These are phyloP conservation scores for Herpetospermum pedunculosum DNA, from an alignment of 306 rosid species.

Conservation along the genomic window DNA sequence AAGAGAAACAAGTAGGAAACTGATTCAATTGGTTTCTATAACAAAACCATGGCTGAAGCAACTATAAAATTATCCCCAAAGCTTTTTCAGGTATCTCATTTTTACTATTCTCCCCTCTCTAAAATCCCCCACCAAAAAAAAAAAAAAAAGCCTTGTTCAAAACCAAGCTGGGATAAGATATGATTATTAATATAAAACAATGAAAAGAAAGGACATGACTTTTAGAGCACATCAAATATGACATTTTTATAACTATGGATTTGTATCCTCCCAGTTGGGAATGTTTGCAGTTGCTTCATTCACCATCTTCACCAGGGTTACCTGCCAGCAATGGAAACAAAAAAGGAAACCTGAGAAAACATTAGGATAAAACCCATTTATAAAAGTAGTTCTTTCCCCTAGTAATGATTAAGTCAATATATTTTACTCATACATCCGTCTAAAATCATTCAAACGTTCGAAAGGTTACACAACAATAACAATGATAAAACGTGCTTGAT, in stretches of 20 bases:
- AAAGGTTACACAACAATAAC: background rate
- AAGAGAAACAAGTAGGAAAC: background rate
- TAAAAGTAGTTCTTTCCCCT: background rate
- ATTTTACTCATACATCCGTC: background rate
- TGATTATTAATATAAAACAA: background rate
- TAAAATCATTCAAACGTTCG: background rate
- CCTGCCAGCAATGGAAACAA: background rate
- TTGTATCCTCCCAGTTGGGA: conserved; percentile 57
- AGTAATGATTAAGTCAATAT: background rate
- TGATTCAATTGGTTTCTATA: background rate
- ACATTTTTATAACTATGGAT: background rate
- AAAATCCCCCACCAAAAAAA: background rate
- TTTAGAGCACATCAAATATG: background rate
- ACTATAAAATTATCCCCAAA: background rate
- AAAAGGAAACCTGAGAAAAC: background rate
- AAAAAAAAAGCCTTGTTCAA: background rate
- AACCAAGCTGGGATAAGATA: background rate
- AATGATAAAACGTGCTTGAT: background rate
- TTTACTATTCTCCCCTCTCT: background rate
- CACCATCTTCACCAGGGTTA: conserved; percentile 14
- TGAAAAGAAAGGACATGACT: background rate
- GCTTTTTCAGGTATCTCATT: background rate
- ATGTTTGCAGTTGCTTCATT: conserved; percentile 78
- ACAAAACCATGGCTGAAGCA: background rate
- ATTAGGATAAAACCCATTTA: no score